These are phyloP conservation scores for Metarhizium humberi DNA, from an alignment of 2,329 filamentous ascomycete genomes.

Conservation along the genomic window DNA sequence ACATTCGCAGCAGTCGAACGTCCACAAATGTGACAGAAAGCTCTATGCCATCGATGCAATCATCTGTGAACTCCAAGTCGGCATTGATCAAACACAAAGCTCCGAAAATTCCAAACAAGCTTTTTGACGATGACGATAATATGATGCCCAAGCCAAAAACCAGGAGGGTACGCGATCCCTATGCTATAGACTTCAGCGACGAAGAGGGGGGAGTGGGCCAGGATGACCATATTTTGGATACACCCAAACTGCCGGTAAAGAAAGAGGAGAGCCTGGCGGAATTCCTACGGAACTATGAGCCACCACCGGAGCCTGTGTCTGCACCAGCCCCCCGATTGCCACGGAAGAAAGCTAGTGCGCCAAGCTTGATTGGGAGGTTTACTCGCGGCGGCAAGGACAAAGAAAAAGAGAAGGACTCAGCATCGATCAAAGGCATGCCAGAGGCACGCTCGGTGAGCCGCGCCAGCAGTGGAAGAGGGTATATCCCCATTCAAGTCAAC, in stretches of 20 bases:
- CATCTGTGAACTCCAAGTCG: slow-evolving; percentile 66
- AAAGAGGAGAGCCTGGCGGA: slow-evolving; percentile 64
- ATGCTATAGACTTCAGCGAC: slow-evolving; percentile 79
- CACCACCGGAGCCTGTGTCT: slow-evolving; percentile 43
- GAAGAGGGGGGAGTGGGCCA: slow-evolving; percentile 46
- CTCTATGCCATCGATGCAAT: slow-evolving; percentile 47
- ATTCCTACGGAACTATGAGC: slow-evolving; percentile 61
- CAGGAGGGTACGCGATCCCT: slow-evolving; percentile 75
- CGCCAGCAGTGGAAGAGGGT: slow-evolving; percentile 26
- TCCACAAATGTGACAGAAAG: slow-evolving; percentile 49
- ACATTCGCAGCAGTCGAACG: slow-evolving; percentile 45
- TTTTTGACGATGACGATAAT: slow-evolving; percentile 41
- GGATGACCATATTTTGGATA: slow-evolving; percentile 34
- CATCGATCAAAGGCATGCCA: slow-evolving; percentile 12
- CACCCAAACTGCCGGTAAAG: slow-evolving; percentile 27
- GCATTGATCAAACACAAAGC: slow-evolving; percentile 48
- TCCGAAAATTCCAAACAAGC: slow-evolving; percentile 19
- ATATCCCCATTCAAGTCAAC: slow-evolving; percentile 45
- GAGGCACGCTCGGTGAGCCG: slow-evolving; percentile 27
- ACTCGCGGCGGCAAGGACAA: slow-evolving; percentile 21
- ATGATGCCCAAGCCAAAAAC: slow-evolving; percentile 64
- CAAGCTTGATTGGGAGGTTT: slow-evolving; percentile 53
- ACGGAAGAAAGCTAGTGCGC: slow-evolving; percentile 56
- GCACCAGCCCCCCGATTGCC: slow-evolving; percentile 26
- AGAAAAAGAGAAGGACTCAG: slow-evolving; percentile 15